phyloP scores from a whole-genome alignment of 768 basidiomycete species.

The Chalciporus sphaerocephalus region DNA sequence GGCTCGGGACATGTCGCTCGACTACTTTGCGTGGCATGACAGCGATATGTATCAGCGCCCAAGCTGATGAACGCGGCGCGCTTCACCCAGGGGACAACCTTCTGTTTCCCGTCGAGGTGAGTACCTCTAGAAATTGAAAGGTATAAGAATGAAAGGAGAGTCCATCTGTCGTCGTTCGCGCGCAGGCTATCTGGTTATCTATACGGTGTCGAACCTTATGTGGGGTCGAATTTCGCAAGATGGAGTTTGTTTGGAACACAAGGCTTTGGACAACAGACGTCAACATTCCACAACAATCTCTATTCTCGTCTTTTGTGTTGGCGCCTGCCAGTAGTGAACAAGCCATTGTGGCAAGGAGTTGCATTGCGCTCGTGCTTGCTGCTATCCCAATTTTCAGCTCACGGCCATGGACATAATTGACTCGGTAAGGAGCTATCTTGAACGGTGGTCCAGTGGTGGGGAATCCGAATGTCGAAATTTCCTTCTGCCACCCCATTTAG shows the following conservation, averaged over 20 bases:
- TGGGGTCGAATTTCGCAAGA: too few relatives aligned
- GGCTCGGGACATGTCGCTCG: too few relatives aligned
- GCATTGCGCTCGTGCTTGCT: slow-evolving; percentile 15
- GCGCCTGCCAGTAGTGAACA: slow-evolving; percentile 8
- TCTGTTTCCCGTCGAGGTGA: too few relatives aligned
- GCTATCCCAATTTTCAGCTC: slow-evolving; percentile 7
- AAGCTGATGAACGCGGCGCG: too few relatives aligned
- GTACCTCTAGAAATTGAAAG: too few relatives aligned
- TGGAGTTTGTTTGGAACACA: slow-evolving; percentile 18
- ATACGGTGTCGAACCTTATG: too few relatives aligned
- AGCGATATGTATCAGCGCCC: too few relatives aligned
- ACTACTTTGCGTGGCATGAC: too few relatives aligned
- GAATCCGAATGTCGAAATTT: slow-evolving; percentile 62
- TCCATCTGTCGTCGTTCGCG: too few relatives aligned
- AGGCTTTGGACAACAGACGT: slow-evolving; percentile 22
- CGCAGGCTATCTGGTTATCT: too few relatives aligned
- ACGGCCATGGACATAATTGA: slow-evolving; percentile 57
- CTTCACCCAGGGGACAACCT: too few relatives aligned
- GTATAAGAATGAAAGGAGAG: too few relatives aligned
- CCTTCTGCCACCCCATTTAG: slow-evolving; percentile 56
- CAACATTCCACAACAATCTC: slow-evolving; percentile 29
- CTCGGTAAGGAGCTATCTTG: slow-evolving; percentile 46
- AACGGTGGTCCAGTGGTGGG: slow-evolving; percentile 55
- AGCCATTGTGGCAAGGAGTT: slow-evolving; percentile 10
- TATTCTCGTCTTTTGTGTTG: slow-evolving; percentile 18